Evolutionary conservation across 768 basidiomycete species (phyloP).

Genomic region (Rhodotorula taiwanensis): DNA sequence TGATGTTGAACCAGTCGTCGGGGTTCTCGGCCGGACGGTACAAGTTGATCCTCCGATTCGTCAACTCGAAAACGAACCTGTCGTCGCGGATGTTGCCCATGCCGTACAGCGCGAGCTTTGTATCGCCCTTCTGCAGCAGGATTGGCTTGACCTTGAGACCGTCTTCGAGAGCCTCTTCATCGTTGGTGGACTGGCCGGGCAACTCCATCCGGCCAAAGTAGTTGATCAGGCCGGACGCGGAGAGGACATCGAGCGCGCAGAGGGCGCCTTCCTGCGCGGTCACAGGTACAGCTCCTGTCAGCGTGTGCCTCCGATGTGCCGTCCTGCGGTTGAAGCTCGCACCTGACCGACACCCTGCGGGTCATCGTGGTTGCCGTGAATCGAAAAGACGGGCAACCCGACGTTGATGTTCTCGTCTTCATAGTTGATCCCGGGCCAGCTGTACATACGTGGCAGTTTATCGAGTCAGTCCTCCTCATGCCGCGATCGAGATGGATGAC

Average conservation of each 20-base stretch:
- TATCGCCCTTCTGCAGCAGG: conserved; percentile 66
- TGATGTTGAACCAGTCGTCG: conserved; percentile 87
- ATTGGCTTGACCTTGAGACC: conserved; percentile 85
- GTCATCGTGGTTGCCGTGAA: conserved; percentile 98
- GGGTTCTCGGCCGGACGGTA: conserved; percentile 81
- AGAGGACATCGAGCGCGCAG: conserved; percentile 88
- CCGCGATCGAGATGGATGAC: too few species aligned
- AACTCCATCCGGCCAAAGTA: conserved; percentile 97
- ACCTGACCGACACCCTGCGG: conserved; percentile 92
- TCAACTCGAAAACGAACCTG: conserved; percentile 90
- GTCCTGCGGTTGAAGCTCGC: conserved; percentile 47
- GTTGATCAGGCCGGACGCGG: conserved; percentile 86
- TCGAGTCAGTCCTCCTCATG: too few species aligned
- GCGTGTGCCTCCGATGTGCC: not conserved
- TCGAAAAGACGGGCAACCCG: conserved; percentile 94
- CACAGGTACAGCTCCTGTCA: not conserved
- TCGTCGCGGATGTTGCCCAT: conserved; percentile 95
- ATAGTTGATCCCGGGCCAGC: conserved; percentile 94
- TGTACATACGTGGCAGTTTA: conserved; percentile 42
- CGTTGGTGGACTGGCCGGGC: conserved; percentile 53
- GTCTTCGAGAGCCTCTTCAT: conserved; percentile 57
- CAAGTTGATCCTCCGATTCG: conserved; percentile 91
- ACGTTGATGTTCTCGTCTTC: conserved; percentile 95
- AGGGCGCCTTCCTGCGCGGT: conserved; percentile 75
- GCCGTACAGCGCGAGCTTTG: conserved; percentile 84